phyloP scores from a whole-genome alignment of 768 basidiomycete genomes.

The Strobilomyces dryophilus region DNA sequence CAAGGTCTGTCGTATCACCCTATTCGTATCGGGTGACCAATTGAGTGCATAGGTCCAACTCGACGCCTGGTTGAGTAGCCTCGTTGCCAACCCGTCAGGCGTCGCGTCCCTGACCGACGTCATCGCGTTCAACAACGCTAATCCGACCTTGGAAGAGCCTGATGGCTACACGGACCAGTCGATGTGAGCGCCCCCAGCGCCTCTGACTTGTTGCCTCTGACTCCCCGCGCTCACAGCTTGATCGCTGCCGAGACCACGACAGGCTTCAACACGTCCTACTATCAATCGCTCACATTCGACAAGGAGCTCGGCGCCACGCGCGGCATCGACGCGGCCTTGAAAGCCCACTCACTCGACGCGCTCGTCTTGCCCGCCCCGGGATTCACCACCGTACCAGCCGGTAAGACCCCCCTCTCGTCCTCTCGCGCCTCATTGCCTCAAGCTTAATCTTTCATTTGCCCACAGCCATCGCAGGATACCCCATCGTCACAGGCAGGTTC shows the following conservation, averaged over 20 bases:
- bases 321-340: neutral
- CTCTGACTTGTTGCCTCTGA: too few relatives aligned
- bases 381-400: conserved; percentile 15
- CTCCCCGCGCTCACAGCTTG: neutral
- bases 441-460: neutral
- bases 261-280: neutral
- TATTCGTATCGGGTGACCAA: neutral
- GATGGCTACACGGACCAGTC: conserved; percentile 34
- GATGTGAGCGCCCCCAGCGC: conserved; percentile 20
- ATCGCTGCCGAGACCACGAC: neutral
- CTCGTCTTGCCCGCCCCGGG: conserved; percentile 23
- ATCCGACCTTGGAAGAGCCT: conserved; percentile 46
- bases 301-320: neutral
- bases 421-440: neutral
- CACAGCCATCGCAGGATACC: conserved; percentile 36
- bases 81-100: conserved; percentile 50
- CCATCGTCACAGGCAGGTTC: conserved; percentile 30
- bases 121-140: conserved; percentile 59
- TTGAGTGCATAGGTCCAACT: conserved; percentile 43
- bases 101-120: conserved; percentile 56
- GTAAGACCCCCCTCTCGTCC: conserved; percentile 1
- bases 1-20: conserved; percentile 37
- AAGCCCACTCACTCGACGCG: neutral
- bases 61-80: conserved; percentile 41
- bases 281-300: neutral